Evolutionary conservation across 2,329 filamentous ascomycete genomes (phyloP), one percentile per base, ranked within the genome.

Genomic region (Colletotrichum orbiculare): DNA sequence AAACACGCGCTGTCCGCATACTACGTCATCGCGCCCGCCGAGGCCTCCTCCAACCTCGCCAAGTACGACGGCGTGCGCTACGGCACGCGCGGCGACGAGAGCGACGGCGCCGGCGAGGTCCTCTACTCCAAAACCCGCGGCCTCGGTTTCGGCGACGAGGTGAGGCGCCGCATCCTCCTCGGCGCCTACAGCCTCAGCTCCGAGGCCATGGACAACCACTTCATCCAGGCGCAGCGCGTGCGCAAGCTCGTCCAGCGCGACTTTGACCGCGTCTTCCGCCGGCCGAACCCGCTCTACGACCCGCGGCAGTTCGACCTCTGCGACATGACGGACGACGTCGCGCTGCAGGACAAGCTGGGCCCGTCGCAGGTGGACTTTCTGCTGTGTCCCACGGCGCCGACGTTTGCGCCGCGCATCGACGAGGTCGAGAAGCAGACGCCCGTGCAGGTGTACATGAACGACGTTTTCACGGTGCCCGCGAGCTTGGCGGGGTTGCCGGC

Each of bases 31-130:
- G 96, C 96, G 1, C 93, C 96, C 0, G 95, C 96, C 13, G 96
- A 99, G 78, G 96, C 96, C 4, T 93, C 93, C 1, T 98, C 95
- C 13, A 99, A 99, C 72, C 87, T 99, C 2, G 93, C 96, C 62
- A 97, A 97, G 76, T 99, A 97, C 76, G 96, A 99, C 72, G 96
- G 96, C 17, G 88, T 98, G n/a, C 91, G 96, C 10, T 99, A 97
- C 77, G 96, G 96, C 1, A 83, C 82, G 17, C 85, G 88, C 37
- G 79, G 79, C 6, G 73, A 76, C 2, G 76, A 79, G 9, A 84
- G 82, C 50, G 83, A 89, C 64, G 87, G 84, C 6, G 82, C 81
- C 10, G 83, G 84, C 8, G 83, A 86, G n/a, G 85, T 89, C 1
- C 82, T 97, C 2, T 98, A 96, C 76, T 88, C 94, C 0, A 82